phyloP scores from a whole-genome alignment of 1,139 yeast species.

The Pichia terricola region DNA sequence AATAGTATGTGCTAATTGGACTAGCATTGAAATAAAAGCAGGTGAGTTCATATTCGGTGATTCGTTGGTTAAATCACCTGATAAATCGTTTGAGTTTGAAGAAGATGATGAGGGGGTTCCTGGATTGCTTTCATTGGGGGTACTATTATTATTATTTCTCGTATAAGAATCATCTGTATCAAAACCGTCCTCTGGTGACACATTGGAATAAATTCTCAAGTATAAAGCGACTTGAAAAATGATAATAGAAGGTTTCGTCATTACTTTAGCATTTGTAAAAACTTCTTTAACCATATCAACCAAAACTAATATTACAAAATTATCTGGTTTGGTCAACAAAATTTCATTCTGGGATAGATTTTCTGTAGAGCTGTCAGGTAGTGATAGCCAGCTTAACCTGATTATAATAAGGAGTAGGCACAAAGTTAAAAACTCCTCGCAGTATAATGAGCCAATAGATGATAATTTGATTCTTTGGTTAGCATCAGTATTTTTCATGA shows the following conservation, averaged over 20 bases:
- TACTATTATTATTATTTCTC: slow-evolving; percentile 9
- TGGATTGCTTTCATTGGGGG: neutral
- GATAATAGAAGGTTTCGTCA: slow-evolving; percentile 27
- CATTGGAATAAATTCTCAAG: slow-evolving; percentile 26
- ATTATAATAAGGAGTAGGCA: slow-evolving; percentile 39
- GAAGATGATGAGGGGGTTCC: slow-evolving; percentile 9
- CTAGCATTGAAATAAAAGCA: slow-evolving; percentile 24
- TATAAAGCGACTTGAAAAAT: slow-evolving; percentile 30
- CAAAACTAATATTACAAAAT: slow-evolving; percentile 25
- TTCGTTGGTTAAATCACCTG: slow-evolving; percentile 25
- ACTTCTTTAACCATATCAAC: slow-evolving; percentile 28
- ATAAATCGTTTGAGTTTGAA: slow-evolving; percentile 21
- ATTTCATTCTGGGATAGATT: slow-evolving; percentile 22
- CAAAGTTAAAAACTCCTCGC: slow-evolving; percentile 27
- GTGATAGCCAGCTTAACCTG: slow-evolving; percentile 40
- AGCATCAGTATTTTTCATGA: slow-evolving; percentile 26
- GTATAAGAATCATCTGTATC: slow-evolving; percentile 28
- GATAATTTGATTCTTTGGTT: slow-evolving; percentile 24
- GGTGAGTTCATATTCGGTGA: slow-evolving; percentile 26
- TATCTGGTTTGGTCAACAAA: slow-evolving; percentile 26
- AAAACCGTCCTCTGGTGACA: slow-evolving; percentile 32
- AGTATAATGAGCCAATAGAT: slow-evolving; percentile 25
- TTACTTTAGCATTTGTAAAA: slow-evolving; percentile 24
- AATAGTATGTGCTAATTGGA: slow-evolving; percentile 27
- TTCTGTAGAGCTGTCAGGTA: slow-evolving; percentile 25